These are phyloP conservation scores for Penicillium sp. DNA, from an alignment of 2,329 filamentous ascomycete genomes.

Conservation along the genomic window DNA sequence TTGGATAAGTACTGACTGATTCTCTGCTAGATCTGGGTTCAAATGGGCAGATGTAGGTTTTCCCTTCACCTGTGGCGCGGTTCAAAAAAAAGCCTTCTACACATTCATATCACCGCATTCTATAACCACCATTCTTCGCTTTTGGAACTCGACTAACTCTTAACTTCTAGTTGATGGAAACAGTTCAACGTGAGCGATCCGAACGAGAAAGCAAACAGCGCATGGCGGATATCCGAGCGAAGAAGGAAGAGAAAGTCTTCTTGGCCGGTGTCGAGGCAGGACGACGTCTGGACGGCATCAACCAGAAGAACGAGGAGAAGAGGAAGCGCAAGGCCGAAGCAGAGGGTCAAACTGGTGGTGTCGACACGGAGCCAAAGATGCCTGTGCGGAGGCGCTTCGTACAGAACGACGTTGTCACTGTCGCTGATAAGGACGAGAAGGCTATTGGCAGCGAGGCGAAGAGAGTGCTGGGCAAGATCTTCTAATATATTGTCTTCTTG, in stretches of 20 bases:
- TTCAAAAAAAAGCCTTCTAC: no score
- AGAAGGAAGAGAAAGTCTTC: slow-evolving; percentile 49
- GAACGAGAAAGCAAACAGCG: slow-evolving; percentile 45
- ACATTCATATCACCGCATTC: neutral
- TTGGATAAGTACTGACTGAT: neutral
- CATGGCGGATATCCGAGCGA: slow-evolving; percentile 46
- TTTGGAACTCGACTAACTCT: neutral
- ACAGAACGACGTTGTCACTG: slow-evolving; percentile 45
- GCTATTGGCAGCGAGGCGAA: slow-evolving; percentile 43
- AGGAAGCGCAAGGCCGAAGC: slow-evolving; percentile 32
- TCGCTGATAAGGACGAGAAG: slow-evolving; percentile 22
- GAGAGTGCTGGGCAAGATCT: slow-evolving; percentile 51
- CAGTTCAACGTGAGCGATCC: slow-evolving; percentile 45
- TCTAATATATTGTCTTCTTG: slow-evolving; percentile 27
- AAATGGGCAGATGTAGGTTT: slow-evolving; percentile 41
- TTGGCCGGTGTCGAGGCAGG: slow-evolving; percentile 45
- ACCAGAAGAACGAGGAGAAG: slow-evolving; percentile 47
- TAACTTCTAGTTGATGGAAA: slow-evolving; percentile 41
- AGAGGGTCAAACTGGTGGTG: slow-evolving; percentile 6
- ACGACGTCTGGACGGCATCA: slow-evolving; percentile 47
- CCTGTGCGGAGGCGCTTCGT: slow-evolving; percentile 43
- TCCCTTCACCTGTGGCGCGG: neutral
- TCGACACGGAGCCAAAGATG: slow-evolving; percentile 10
- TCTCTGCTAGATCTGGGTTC: slow-evolving; percentile 12
- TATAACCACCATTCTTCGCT: neutral